A percentile compares a stretch with the other conserved stretches of the same genome.
phyloP scores from a whole-genome alignment of 176 grass and related monocot species.

The Zizania latifolia region DNA sequence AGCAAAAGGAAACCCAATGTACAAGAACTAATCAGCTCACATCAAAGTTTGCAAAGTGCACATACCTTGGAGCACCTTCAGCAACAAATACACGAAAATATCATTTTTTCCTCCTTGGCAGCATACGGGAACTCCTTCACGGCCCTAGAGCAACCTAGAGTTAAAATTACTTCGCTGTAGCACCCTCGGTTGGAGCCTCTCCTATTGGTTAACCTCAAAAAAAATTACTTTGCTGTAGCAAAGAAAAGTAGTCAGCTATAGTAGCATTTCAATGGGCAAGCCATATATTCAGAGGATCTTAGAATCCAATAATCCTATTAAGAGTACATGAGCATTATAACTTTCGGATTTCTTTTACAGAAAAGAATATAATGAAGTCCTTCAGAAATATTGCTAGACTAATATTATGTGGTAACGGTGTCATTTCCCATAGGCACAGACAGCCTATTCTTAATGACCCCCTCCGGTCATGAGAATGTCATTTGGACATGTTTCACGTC shows the following conservation, averaged over 20 bases:
- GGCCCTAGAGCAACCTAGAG: constrained; percentile 87
- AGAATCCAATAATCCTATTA: not conserved
- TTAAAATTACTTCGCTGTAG: constrained; percentile 95
- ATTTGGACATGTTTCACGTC: not conserved
- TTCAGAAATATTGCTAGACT: not conserved
- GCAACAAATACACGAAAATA: constrained; percentile 95
- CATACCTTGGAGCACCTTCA: constrained; percentile 93
- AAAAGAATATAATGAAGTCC: not conserved
- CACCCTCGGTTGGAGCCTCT: too few species aligned
- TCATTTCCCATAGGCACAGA: not conserved
- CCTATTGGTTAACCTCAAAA: too few species aligned
- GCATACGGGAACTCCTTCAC: constrained; percentile 95
- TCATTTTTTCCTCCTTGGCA: constrained; percentile 86
- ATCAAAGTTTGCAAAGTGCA: constrained; percentile 13
- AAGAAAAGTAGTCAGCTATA: constrained; percentile 21
- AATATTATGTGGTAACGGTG: not conserved
- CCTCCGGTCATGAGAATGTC: not conserved
- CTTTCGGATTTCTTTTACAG: not conserved
- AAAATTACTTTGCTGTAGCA: constrained; percentile 89
- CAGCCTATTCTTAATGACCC: not conserved
- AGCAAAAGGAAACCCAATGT: not conserved
- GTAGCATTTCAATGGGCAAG: constrained; percentile 1
- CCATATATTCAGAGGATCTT: not conserved
- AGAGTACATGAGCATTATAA: not conserved
- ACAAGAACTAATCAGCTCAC: not conserved